Evolutionary conservation across 441 rosid species (phyloP), one percentile per base, ranked within the genome.

Genomic region (Adansonia madagascariensis): DNA sequence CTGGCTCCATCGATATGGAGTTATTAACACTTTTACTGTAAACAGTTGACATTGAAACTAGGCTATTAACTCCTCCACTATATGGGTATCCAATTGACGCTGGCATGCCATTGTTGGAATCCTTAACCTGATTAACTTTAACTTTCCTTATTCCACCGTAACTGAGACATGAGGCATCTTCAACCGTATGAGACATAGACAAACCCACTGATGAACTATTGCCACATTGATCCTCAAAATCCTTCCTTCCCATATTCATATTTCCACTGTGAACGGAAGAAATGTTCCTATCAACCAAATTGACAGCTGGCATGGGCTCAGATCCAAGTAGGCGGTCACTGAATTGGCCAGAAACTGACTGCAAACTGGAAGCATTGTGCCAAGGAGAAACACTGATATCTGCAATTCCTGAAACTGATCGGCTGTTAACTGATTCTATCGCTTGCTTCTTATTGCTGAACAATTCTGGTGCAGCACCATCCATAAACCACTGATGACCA

Each of bases 401-500:
- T 41, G 84, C 44, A 52, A 79, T 80, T 62, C 78, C 84, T 2
- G 77, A 41, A 59, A 82, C 57, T 15, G 82, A 71, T 76, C 70
- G 57, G 59, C 75, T 50, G 35, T 77, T 57, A 56, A 78, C 78
- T 27, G 75, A 71, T 77, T 87, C 86, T 53, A 75, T 52, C 10
- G 85, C 88, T 77, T 83, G 90, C 80, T 82, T 85, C 78, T 87
- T 87, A 74, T 79, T 86, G 85, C 82, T 57, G 47, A 80, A 79
- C n/a, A 46, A 52, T 71, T 87, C 85, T 24, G 82, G 67, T 11
- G 75, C 74, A 6, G 73, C 18, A 22, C 74, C 78, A 75, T 85
- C 85, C 78, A 79, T 72, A 79, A 85, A 75, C 90, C 86, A 85
- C 57, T 79, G 82, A 85, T 84, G 83, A 49, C 78, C 46, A 12